Conservation (phyloP, 495 filamentous ascomycete species). For the Talaromyces proteolyticus region DNA sequence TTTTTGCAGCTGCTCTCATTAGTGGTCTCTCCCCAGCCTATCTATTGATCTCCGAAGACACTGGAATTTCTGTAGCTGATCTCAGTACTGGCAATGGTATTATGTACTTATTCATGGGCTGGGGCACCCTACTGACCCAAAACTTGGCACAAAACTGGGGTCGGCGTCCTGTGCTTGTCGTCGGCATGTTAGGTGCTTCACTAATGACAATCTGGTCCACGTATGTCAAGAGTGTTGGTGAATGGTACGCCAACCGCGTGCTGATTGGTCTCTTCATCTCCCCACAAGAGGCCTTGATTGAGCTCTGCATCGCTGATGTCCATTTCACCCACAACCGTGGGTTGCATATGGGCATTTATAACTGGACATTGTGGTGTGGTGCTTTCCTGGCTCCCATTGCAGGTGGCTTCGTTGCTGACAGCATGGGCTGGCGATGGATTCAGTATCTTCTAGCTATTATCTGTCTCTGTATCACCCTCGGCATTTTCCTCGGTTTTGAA, state of each 20-base stretch:
- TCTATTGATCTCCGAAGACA: conserved; percentile 16
- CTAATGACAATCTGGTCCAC: conserved; percentile 37
- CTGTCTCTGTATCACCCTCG: conserved; percentile 33
- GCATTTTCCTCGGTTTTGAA: conserved; percentile 51
- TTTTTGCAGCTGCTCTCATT: background rate
- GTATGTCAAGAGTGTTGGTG: conserved; percentile 28
- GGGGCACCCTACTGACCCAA: conserved; percentile 24
- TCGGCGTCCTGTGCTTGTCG: conserved; percentile 19
- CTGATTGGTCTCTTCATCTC: conserved; percentile 45
- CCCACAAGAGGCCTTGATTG: conserved; percentile 41
- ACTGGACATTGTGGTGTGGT: conserved; percentile 34
- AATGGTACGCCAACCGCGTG: conserved; percentile 47
- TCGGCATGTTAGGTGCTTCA: conserved; percentile 17
- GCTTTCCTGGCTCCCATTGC: conserved; percentile 46
- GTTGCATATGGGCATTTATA: conserved; percentile 44
- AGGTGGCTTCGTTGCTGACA: conserved; percentile 43
- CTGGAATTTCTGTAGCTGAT: conserved; percentile 20
- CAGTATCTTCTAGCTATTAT: conserved; percentile 48
- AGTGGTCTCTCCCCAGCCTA: background rate
- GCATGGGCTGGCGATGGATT: conserved; percentile 37
- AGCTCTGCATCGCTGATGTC: conserved; percentile 41
- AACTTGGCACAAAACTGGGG: conserved; percentile 23
- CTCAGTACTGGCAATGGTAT: conserved; percentile 19
- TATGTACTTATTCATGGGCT: conserved; percentile 31
- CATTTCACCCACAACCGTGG: conserved; percentile 49